Conservation (phyloP, 2,329 filamentous ascomycete species). For the Beauveria medogensis region DNA sequence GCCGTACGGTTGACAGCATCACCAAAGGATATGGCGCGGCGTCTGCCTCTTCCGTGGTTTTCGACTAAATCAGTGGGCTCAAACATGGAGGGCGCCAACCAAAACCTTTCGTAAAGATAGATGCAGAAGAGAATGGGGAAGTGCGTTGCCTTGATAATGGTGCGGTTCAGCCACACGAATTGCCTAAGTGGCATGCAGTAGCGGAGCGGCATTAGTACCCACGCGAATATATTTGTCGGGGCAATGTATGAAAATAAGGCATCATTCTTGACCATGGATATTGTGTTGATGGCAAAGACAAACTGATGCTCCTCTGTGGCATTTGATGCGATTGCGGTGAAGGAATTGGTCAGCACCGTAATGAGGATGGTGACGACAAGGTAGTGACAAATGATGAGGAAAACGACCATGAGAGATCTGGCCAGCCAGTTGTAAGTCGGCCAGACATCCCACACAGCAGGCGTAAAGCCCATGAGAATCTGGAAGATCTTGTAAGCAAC, state of each 20-base stretch:
- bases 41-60: slow-evolving; percentile 45
- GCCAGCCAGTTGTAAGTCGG: slow-evolving; percentile 69
- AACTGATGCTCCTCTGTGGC: slow-evolving; percentile 90
- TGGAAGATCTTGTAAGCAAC: slow-evolving; percentile 92
- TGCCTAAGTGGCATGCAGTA: slow-evolving; percentile 71
- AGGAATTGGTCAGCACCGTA: slow-evolving; percentile 92
- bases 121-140: slow-evolving; percentile 81
- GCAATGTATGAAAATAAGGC: slow-evolving; percentile 90
- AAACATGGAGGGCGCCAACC: slow-evolving; percentile 68
- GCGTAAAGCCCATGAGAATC: slow-evolving; percentile 91
- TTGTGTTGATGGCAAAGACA: slow-evolving; percentile 91
- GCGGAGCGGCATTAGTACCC: slow-evolving; percentile 76
- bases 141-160: slow-evolving; percentile 84
- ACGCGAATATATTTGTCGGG: slow-evolving; percentile 84
- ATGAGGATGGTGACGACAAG: slow-evolving; percentile 90
- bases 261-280: slow-evolving; percentile 98
- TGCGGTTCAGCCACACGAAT: slow-evolving; percentile 82
- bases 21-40: slow-evolving; percentile 46
- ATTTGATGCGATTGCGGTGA: slow-evolving; percentile 90
- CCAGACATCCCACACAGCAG: slow-evolving; percentile 91
- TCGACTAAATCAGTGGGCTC: slow-evolving; percentile 85
- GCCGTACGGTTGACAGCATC: slow-evolving; percentile 48
- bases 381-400: slow-evolving; percentile 92
- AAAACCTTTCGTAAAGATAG: slow-evolving; percentile 75
- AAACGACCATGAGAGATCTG: slow-evolving; percentile 66